Evolutionary conservation across 2,329 filamentous ascomycete species (phyloP).

Genomic region (Paraconiothyrium brasiliense): DNA sequence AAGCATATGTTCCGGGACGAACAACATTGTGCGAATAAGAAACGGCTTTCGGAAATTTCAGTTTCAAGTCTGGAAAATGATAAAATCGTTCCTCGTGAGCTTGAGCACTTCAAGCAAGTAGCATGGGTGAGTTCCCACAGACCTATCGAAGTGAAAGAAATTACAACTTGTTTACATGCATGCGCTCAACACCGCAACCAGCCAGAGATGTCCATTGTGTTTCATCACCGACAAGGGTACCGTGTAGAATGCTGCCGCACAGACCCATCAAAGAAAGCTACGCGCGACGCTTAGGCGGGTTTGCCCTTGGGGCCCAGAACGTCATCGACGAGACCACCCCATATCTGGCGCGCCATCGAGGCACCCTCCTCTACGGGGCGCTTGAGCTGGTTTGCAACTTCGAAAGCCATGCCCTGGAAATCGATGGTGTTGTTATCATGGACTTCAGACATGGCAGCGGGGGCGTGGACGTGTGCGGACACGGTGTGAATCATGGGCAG

Average conservation of each 20-base stretch:
- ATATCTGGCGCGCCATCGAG: constrained; percentile 56
- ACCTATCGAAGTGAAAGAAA: background rate
- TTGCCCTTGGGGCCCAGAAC: constrained; percentile 52
- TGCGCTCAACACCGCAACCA: background rate
- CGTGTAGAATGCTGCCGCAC: constrained; percentile 8
- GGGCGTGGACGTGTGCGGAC: constrained; percentile 57
- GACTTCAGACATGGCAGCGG: constrained; percentile 66
- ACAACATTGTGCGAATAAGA: background rate
- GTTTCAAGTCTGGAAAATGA: background rate
- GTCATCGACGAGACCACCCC: constrained; percentile 61
- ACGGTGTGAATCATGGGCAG: constrained; percentile 66
- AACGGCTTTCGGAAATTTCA: background rate
- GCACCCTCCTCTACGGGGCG: constrained; percentile 54
- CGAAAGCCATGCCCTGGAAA: constrained; percentile 65
- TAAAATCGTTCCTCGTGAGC: constrained; percentile 44
- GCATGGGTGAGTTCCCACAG: constrained; percentile 19
- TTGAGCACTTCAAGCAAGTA: constrained; percentile 50
- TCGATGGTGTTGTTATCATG: constrained; percentile 65
- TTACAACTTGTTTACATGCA: constrained; percentile 1
- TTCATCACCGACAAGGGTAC: constrained; percentile 4
- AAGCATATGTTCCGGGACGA: background rate
- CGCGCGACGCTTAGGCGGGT: constrained; percentile 29
- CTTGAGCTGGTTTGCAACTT: constrained; percentile 48
- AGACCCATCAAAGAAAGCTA: constrained; percentile 10
- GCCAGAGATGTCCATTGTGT: background rate